These are phyloP conservation scores for Saturnispora zaruensis DNA, from an alignment of 805 yeast genomes.

Conservation along the genomic window DNA sequence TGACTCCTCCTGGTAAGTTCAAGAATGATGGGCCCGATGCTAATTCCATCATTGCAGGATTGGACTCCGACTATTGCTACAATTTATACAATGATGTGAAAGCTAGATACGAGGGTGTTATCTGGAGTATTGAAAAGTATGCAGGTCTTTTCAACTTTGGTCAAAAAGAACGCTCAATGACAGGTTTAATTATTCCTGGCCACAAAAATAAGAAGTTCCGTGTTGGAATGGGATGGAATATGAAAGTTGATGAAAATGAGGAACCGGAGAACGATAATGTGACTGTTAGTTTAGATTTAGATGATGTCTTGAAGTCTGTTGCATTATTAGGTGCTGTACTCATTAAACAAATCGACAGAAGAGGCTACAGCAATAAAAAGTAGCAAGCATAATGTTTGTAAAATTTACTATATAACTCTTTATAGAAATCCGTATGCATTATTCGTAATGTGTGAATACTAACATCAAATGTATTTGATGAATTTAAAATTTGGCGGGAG, in stretches of 20 bases:
- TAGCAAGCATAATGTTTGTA: neutral
- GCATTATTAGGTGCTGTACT: slow-evolving; percentile 54
- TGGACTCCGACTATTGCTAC: slow-evolving; percentile 47
- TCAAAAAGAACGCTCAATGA: slow-evolving; percentile 41
- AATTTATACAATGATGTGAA: slow-evolving; percentile 54
- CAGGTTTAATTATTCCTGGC: slow-evolving; percentile 77
- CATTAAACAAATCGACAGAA: slow-evolving; percentile 20
- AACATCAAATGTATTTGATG: neutral
- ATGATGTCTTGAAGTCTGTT: slow-evolving; percentile 11
- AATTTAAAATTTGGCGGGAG: neutral
- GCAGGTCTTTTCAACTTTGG: slow-evolving; percentile 32
- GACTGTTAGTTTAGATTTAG: slow-evolving; percentile 36
- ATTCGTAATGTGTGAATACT: neutral
- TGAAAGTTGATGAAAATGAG: slow-evolving; percentile 32
- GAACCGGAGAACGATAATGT: slow-evolving; percentile 45
- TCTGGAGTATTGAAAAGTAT: slow-evolving; percentile 52
- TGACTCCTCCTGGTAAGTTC: slow-evolving; percentile 31
- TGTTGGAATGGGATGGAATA: slow-evolving; percentile 69
- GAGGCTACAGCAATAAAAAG: neutral
- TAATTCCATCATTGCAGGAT: neutral
- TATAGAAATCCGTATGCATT: neutral
- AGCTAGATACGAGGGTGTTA: slow-evolving; percentile 53
- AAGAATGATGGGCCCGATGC: slow-evolving; percentile 12
- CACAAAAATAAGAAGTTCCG: slow-evolving; percentile 59
- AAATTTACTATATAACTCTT: neutral